Base-by-base conservation (phyloP, 495 filamentous ascomycete species). In the Xylaria scruposa region DNA sequence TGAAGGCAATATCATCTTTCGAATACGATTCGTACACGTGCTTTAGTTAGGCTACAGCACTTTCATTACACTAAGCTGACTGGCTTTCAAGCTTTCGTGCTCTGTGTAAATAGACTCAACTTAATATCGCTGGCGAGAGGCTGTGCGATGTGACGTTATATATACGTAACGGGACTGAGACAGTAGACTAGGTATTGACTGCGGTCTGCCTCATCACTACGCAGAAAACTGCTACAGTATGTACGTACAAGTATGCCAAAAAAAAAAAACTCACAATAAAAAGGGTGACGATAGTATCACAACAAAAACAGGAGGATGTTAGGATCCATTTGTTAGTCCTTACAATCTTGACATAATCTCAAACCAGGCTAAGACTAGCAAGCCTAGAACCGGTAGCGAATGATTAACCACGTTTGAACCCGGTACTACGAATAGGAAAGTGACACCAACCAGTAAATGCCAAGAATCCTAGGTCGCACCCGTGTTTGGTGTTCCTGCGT, bases 261-360 rank as follows among this genome's bases (percentile, higher is more conserved):
- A 60, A 60, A 31, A 31, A 2, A 36, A 9, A 36, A 59, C 56
- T 33, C 7, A 31, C 17, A 38, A 60, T 33, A 38, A 29, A 29
- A 60, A 21, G 17, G 31, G 29, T 33, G 17, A 33, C 36, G n/a
- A 36, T 9, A 33, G 56, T 60, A 60, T 36, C 54, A 40, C 31
- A 60, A 29, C 7, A 24, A 51, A 51, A 24, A 5, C 1, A n/a
- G 49, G 49, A 51, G 54, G 12, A 58, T 19, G 26, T 29, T 12
- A 19, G 26, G 15, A 40, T 21, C 65, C 46, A 38, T 61, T 61
- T 44, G 31, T 33, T 9, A 7, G 15, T 36, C 56, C 46, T 63
- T 31, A 15, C 44, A 70, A 61, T 69, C 31, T 61, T 60, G 53
- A 26, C 47, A 36, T 31, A 33, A 17, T 67, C 63, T 67, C 46